Conservation (phyloP, 1,139 yeast genomes). For the Blastobotrys persicus region DNA sequence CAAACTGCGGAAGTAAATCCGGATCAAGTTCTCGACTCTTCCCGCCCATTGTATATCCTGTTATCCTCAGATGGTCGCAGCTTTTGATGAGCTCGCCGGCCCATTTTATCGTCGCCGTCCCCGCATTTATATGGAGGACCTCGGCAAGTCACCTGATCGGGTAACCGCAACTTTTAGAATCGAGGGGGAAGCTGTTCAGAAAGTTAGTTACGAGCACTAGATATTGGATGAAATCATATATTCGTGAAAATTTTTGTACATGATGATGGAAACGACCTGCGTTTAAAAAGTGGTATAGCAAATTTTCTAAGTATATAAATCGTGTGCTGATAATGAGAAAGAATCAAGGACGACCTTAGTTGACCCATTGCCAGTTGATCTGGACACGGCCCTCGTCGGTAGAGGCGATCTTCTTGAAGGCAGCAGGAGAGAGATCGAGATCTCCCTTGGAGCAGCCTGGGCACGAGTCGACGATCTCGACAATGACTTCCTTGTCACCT, state of each 20-base stretch:
- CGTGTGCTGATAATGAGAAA: background rate
- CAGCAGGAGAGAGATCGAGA: conserved; percentile 54
- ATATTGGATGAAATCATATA: no score
- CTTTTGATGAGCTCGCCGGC: no score
- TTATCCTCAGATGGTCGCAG: no score
- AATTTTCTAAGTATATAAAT: background rate
- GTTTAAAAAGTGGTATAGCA: background rate
- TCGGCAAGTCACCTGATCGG: background rate
- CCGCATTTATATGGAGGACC: background rate
- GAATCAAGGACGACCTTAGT: conserved; percentile 3
- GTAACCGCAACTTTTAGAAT: no score
- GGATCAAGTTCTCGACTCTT: conserved; percentile 6
- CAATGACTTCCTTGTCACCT: conserved; percentile 47
- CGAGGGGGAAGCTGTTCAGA: no score
- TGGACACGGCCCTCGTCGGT: conserved; percentile 47
- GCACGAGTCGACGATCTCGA: conserved; percentile 55
- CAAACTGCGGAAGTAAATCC: conserved; percentile 5
- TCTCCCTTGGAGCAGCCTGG: conserved; percentile 48
- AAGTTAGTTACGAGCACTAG: no score
- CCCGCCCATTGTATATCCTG: background rate
- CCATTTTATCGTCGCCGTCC: background rate
- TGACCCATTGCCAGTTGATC: conserved; percentile 46
- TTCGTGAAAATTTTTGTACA: background rate
- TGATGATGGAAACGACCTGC: background rate
- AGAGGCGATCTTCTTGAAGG: conserved; percentile 49